Evolutionary conservation across 352 stramenopile species (phyloP).

Genomic region (Pythium sp.): DNA sequence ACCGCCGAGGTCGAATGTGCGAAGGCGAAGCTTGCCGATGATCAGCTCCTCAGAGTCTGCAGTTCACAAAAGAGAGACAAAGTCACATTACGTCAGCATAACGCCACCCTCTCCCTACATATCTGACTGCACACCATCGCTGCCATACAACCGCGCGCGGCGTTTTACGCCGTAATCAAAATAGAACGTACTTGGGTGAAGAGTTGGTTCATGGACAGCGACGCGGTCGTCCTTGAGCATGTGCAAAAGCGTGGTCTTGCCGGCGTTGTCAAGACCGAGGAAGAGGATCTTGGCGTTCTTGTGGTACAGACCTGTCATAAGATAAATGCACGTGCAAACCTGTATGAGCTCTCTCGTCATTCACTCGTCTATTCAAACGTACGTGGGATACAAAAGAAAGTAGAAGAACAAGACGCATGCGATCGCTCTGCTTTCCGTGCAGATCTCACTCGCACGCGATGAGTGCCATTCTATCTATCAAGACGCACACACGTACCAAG

Average conservation of each 20-base stretch:
- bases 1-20: conserved; percentile 99
- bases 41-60: conserved; percentile 90
- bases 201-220: conserved; percentile 94
- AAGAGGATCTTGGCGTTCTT: conserved; percentile 99
- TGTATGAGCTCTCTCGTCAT: background rate
- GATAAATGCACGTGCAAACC: background rate
- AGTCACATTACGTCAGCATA: background rate
- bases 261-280: conserved; percentile 99
- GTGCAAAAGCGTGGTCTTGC: conserved; percentile 99
- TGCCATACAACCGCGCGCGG: background rate
- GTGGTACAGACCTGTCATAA: conserved; percentile 96
- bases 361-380: background rate
- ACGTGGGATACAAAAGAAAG: background rate
- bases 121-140: background rate
- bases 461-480: background rate
- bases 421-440: background rate
- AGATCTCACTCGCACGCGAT: background rate
- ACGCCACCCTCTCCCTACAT: background rate
- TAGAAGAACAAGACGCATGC: background rate
- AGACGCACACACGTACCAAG: conserved; percentile 69
- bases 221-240: conserved; percentile 99
- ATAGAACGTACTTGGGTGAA: conserved; percentile 89
- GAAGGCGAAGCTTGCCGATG: conserved; percentile 98
- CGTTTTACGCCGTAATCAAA: background rate
- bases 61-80: background rate